Evolutionary conservation across 1,139 yeast species (phyloP), one percentile per base, ranked within the genome.

Genomic region (Zygoascus sp.): DNA sequence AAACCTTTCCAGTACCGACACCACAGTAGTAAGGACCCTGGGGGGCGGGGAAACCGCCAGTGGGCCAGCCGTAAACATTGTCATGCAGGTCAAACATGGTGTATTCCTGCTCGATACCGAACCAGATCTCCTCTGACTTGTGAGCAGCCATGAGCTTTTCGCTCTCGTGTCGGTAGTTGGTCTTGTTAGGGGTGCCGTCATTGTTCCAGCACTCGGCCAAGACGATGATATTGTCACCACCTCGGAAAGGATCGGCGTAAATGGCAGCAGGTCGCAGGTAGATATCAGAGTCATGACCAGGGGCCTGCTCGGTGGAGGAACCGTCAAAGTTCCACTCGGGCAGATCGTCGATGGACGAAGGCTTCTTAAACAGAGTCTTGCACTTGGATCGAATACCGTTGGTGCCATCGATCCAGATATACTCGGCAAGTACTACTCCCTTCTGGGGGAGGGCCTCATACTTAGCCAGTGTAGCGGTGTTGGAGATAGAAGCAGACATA

Each of bases 11-110:
- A 63, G 97, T 81, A 75, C 98, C 98, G 58, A 92, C 98, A 81
- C 98, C 98, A 78, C 98, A 92, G 83, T 92, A 92, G 84, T 90
- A 92, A 53, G 98, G 98, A 60, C 98, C 98, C 76, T 92, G 98
- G 58, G 98, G 98, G 59, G 96, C 98, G 67, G 98, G 98, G 92
- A 80, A 92, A 54, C 98, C 98, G 63, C 97, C 97, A 77, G 86
- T 81, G 72, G 98, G 98, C 98, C 98, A 92, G 60, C 96, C 97
- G 72, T 89, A 92, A 52, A 86, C 92, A 62, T 84, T 75, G 69
- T 87, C 96, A 64, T 70, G 83, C 70, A 86, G 84, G 71, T 92
- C 98, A 66, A 92, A 86, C 67, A 92, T 75, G 57, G 98, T 92
- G 77, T 92, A 92, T 73, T 92, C 98, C 77, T 92, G 98, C 76